A percentile compares a stretch with the other conserved stretches of the same genome.
Evolutionary conservation across 2,329 filamentous ascomycete genomes (phyloP).

Genomic region (Penicillium sp.): DNA sequence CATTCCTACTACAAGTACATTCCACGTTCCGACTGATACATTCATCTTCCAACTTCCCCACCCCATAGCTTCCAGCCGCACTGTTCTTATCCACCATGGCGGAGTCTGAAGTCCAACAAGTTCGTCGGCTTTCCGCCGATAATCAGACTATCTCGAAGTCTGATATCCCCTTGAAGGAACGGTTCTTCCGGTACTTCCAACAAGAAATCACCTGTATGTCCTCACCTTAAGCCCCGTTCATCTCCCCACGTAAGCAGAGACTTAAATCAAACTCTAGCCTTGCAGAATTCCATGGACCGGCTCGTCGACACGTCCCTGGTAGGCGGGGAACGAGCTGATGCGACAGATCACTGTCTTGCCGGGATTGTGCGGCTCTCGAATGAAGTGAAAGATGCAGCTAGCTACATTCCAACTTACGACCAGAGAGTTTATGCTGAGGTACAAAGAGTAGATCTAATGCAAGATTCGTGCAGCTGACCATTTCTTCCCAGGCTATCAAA

Average conservation of each 20-base stretch:
- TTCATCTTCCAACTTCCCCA: neutral
- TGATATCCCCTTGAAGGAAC: constrained; percentile 62
- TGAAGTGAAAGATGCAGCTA: constrained; percentile 79
- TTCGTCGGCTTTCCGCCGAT: constrained; percentile 33
- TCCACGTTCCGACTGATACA: constrained; percentile 1
- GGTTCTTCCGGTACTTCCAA: constrained; percentile 83
- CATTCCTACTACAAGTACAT: constrained; percentile 29
- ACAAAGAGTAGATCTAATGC: constrained; percentile 12
- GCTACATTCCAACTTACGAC: constrained; percentile 84
- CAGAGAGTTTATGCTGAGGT: constrained; percentile 83
- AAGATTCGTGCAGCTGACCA: neutral
- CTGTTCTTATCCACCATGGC: constrained; percentile 27
- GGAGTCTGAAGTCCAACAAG: constrained; percentile 27
- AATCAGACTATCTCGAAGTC: constrained; percentile 35
- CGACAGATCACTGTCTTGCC: constrained; percentile 75
- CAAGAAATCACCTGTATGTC: constrained; percentile 67
- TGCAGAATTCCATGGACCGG: constrained; percentile 73
- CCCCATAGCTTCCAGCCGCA: neutral
- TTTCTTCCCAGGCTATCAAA: constrained; percentile 68
- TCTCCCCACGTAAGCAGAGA: neutral
- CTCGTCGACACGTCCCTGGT: constrained; percentile 63
- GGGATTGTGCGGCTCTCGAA: constrained; percentile 78
- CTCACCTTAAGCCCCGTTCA: neutral
- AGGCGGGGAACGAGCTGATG: constrained; percentile 75
- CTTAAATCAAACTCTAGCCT: constrained; percentile 42